A percentile compares a stretch with the other conserved stretches of the same genome.
These are phyloP conservation scores for Apiotrichum brassicae DNA, from an alignment of 1,284 basidiomycete species.

Conservation along the genomic window DNA sequence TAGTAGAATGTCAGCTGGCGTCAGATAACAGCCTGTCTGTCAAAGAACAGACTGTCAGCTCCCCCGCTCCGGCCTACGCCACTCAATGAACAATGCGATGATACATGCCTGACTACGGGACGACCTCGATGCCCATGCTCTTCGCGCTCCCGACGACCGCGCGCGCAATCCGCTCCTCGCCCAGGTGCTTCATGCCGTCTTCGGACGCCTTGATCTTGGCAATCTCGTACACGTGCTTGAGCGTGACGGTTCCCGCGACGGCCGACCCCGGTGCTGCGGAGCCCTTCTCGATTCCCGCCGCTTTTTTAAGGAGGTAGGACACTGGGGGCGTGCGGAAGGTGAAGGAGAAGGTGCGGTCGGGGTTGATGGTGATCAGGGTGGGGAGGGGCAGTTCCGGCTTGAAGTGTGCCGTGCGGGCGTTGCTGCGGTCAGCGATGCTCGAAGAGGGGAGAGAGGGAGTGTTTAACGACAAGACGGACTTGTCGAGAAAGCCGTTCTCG, in stretches of 20 bases:
- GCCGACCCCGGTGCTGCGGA: constrained; percentile 46
- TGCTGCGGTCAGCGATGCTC: constrained; percentile 48
- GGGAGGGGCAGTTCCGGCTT: constrained; percentile 82
- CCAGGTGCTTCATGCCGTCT: constrained; percentile 74
- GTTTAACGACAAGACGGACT: too few relatives aligned
- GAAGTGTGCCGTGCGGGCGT: constrained; percentile 81
- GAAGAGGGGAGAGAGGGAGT: not conserved
- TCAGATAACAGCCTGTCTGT: too few relatives aligned
- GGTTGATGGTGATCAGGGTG: constrained; percentile 83
- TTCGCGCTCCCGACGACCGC: constrained; percentile 78
- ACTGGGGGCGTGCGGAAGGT: constrained; percentile 83
- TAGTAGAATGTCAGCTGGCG: too few relatives aligned
- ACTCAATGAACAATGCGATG: constrained; percentile 9
- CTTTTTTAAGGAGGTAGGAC: constrained; percentile 88
- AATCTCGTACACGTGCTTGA: constrained; percentile 99
- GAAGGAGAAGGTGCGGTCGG: constrained; percentile 94
- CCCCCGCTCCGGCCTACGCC: not conserved
- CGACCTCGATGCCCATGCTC: constrained; percentile 77
- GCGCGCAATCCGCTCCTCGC: constrained; percentile 77
- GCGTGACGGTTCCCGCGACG: constrained; percentile 69
- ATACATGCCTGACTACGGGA: constrained; percentile 53
- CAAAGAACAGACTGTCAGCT: too few relatives aligned
- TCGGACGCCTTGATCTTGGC: constrained; percentile 94
- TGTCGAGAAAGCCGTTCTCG: too few relatives aligned
- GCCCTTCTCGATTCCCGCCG: constrained; percentile 87